A percentile compares a stretch with the other conserved stretches of the same genome.
Conservation (phyloP, 257 asterid genomes). For the Striga asiatica region DNA sequence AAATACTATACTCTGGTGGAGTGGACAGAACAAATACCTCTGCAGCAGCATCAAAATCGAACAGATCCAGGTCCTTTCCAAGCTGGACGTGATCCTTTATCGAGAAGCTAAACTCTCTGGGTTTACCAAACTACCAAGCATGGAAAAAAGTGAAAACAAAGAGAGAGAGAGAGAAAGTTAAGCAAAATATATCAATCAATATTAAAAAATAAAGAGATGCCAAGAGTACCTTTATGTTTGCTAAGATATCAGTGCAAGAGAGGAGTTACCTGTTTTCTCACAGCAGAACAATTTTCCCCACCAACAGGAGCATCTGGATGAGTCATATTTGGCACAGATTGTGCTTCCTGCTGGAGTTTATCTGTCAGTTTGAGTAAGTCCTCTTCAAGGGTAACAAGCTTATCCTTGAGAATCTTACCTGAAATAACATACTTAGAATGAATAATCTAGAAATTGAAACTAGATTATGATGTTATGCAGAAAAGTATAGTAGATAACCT, state of each 20-base stretch:
- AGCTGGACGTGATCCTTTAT: conserved; percentile 87
- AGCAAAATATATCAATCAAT: neutral
- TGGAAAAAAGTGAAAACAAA: neutral
- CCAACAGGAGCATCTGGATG: conserved; percentile 95
- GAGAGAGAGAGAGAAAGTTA: neutral
- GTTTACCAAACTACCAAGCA: conserved; percentile 51
- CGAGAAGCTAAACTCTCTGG: conserved; percentile 61
- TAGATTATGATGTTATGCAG: conserved; percentile 2
- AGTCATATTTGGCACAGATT: conserved; percentile 90
- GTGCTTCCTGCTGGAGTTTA: conserved; percentile 85
- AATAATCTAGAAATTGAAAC: conserved; percentile 1
- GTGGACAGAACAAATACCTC: conserved; percentile 83
- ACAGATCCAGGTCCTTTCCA: conserved; percentile 73
- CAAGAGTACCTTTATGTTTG: neutral
- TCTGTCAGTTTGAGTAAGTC: conserved; percentile 71
- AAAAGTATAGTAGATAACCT: conserved; percentile 35
- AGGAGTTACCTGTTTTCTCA: conserved; percentile 56
- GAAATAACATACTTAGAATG: conserved; percentile 13
- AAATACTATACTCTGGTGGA: neutral
- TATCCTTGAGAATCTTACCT: conserved; percentile 83
- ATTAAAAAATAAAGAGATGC: neutral
- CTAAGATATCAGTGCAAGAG: conserved; percentile 8
- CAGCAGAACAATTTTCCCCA: conserved; percentile 62
- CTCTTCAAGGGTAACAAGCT: conserved; percentile 69
- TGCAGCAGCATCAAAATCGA: conserved; percentile 94